Conservation (phyloP, 1,284 basidiomycete species). For the Austropuccinia psidii region DNA sequence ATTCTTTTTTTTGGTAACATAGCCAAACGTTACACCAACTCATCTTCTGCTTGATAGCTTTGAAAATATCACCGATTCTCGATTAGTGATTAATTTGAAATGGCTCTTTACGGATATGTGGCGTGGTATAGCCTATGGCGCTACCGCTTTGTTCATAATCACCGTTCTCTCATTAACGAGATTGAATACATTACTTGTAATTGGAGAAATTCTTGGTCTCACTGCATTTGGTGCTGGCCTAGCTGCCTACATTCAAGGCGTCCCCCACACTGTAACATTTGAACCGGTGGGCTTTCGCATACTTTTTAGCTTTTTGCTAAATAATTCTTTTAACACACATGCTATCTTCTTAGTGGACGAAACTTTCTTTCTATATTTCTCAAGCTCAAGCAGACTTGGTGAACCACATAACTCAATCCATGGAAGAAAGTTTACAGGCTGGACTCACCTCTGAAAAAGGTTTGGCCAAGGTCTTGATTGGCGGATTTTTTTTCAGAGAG, state of each 20-base stretch:
- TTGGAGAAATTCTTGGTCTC: neutral
- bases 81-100: conserved; percentile 17
- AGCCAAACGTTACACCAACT: neutral
- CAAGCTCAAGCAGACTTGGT: conserved; percentile 12
- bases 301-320: neutral
- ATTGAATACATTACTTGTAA: neutral
- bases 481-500: conserved; percentile 7
- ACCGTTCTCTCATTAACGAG: neutral
- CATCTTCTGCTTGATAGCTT: neutral
- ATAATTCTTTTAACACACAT: neutral
- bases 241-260: conserved; percentile 26
- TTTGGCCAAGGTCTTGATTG: neutral
- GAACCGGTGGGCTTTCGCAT: neutral
- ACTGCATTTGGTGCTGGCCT: conserved; percentile 13
- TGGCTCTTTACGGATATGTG: conserved; percentile 26
- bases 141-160: neutral
- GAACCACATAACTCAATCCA: neutral
- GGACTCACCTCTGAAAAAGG: conserved; percentile 12
- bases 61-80: conserved; percentile 1
- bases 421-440: neutral
- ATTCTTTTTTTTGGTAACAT: neutral
- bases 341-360: conserved; percentile 15
- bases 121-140: conserved; percentile 26
- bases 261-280: conserved; percentile 14
- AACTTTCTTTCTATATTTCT: conserved; percentile 24